Evolutionary conservation across 176 grass and related monocot species (phyloP).

Genomic region (Paspalum notatum): DNA sequence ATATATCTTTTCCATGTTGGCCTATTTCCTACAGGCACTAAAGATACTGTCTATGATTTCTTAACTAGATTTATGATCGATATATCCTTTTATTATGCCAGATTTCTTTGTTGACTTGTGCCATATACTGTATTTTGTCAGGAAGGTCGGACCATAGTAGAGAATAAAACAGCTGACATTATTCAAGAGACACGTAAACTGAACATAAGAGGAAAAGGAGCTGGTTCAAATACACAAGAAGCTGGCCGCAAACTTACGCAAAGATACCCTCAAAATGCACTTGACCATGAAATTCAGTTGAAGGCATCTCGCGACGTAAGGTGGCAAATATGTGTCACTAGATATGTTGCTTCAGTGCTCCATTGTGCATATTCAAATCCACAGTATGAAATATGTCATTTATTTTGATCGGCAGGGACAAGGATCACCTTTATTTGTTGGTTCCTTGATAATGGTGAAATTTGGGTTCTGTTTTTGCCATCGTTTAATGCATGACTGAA

Average conservation of each 20-base stretch:
- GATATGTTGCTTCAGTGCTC: conserved; percentile 43
- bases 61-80: conserved; percentile 12
- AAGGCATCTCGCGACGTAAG: conserved; percentile 99
- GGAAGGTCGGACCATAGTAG: conserved; percentile 94
- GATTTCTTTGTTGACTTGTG: conserved; percentile 17
- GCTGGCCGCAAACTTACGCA: conserved; percentile 62
- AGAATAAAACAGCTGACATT: conserved; percentile 90
- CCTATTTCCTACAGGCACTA: conserved; percentile 7
- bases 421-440: conserved; percentile 9
- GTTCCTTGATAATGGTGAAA: conserved; percentile 3
- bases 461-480: neutral
- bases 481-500: conserved; percentile 9
- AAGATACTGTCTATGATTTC: neutral
- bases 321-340: conserved; percentile 79
- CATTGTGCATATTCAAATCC: conserved; percentile 25
- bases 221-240: conserved; percentile 49
- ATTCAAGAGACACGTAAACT: conserved; percentile 92
- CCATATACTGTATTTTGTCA: conserved; percentile 41
- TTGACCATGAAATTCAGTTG: conserved; percentile 89
- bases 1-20: neutral
- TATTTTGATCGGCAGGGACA: conserved; percentile 18
- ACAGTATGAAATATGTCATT: neutral
- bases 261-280: conserved; percentile 66
- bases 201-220: conserved; percentile 83
- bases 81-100: conserved; percentile 13